Percentiles rank a stretch among this genome's conserved stretches.
Conservation (phyloP, 345 rosid genomes). For the Psidium friedrichsthalianum region DNA sequence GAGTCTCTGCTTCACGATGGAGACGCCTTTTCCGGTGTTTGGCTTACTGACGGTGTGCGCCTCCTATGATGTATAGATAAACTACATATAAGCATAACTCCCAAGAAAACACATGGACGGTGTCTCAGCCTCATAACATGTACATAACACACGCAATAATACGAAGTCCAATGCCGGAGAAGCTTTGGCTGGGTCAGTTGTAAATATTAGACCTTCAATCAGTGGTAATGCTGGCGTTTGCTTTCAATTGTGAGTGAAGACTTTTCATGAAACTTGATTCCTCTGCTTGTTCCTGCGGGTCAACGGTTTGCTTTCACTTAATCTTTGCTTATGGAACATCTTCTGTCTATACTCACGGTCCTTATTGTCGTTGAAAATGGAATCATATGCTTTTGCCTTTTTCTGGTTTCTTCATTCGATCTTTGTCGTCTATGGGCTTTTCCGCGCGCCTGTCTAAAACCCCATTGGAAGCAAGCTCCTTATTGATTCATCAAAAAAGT, state of each 20-base stretch:
- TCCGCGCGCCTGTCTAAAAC: background rate
- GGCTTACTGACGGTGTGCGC: slow-evolving; percentile 42
- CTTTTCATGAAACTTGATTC: background rate
- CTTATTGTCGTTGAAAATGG: background rate
- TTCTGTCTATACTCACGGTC: background rate
- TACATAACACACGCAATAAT: background rate
- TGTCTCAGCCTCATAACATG: background rate
- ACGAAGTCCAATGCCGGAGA: background rate
- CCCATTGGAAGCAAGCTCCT: background rate
- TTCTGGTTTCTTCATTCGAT: background rate
- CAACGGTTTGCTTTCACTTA: background rate
- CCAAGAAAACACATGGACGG: background rate
- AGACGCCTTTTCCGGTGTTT: slow-evolving; percentile 69
- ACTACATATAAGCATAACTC: background rate
- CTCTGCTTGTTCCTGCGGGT: background rate
- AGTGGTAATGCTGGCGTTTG: background rate
- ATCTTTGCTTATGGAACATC: background rate
- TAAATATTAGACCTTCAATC: background rate
- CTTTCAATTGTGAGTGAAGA: background rate
- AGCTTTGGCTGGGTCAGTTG: background rate
- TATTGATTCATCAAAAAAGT: background rate
- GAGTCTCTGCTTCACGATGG: slow-evolving; percentile 87
- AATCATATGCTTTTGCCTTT: background rate
- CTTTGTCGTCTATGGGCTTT: background rate
- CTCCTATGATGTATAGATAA: background rate